A percentile compares a stretch with the other conserved stretches of the same genome.
These are phyloP conservation scores for Boechera stricta DNA, from an alignment of 345 rosid genomes.

Conservation along the genomic window DNA sequence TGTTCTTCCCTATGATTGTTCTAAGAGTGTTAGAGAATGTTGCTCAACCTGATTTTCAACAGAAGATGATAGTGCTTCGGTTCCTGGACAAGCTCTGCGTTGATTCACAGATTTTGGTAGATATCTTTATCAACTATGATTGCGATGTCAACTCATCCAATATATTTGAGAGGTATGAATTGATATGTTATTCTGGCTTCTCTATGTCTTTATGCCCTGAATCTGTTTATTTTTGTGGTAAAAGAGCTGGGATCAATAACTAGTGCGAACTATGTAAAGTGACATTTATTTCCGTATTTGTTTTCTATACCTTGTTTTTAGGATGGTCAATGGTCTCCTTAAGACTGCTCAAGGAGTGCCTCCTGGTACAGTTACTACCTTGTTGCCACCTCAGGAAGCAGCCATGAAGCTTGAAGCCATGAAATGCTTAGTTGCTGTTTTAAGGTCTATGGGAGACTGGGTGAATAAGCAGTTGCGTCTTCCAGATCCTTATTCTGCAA, in stretches of 20 bases:
- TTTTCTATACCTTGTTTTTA: conserved; percentile 44
- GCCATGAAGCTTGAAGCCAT: conserved; percentile 96
- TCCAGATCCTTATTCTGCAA: conserved; percentile 80
- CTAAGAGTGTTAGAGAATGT: conserved; percentile 95
- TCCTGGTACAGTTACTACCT: conserved; percentile 77
- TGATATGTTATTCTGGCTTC: conserved; percentile 22
- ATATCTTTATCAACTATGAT: conserved; percentile 96
- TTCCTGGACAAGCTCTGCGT: conserved; percentile 93
- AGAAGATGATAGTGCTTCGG: conserved; percentile 98
- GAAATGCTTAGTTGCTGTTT: conserved; percentile 92
- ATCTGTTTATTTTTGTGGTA: conserved; percentile 16
- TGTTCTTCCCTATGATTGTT: conserved; percentile 99
- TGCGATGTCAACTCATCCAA: conserved; percentile 99
- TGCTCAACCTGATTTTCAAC: conserved; percentile 97
- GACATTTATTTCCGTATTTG: conserved; percentile 34
- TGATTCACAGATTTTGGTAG: conserved; percentile 98
- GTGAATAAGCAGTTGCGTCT: conserved; percentile 92
- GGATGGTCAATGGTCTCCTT: conserved; percentile 99
- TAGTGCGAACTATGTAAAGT: conserved; percentile 3
- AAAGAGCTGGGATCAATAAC: conserved; percentile 8
- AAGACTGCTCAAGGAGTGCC: conserved; percentile 99
- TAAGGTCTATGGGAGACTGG: conserved; percentile 99
- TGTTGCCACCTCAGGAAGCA: conserved; percentile 92
- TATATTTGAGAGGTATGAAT: conserved; percentile 93
- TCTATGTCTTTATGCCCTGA: neutral